Base-by-base conservation (phyloP, 2,329 filamentous ascomycete genomes). In the Metarhizium anisopliae region DNA sequence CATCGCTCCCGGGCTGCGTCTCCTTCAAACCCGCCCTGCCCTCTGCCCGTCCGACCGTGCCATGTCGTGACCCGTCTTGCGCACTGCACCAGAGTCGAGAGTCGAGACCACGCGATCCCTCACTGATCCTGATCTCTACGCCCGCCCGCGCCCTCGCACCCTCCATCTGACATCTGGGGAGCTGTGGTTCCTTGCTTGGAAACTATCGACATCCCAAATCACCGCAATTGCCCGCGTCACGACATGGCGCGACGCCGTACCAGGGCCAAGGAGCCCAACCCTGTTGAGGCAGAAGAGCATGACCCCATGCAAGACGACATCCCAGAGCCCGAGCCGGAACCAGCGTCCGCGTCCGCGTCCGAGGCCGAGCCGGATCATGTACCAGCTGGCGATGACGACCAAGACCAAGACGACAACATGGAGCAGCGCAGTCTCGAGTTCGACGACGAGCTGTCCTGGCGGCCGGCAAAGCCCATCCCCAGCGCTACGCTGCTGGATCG, bases 381-480 rank as follows among this genome's bases (percentile, higher is more conserved):
- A 3, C 25, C 25, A 25, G 25, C 25, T 25, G 25, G 25, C 25
- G 25, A 6, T 42, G 55, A 56, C 6, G 56, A 54, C 45, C 57
- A 56, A 32, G 57, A 59, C 20, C n/a, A 16, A 18, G 56, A 55
- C 11, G 57, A 54, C 18, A 6, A 35, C 32, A 49, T 49, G 14
- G 60, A 59, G 32, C 51, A 62, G 57, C 66, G 62, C 47, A 73
- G 70, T 56, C 82, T 99, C 51, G 76, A 84, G 62, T 97, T 97
- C 78, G 83, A 92, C 65, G 86, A 96, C 67, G 79, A 90, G 60
- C 78, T 99, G 56, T 89, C 90, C 68, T 96, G 94, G 89, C 88
- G 88, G 67, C 90, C 92, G 47, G 94, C 93, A 57, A 94, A 90
- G 72, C 84, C 91, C 53, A 96, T 99, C 66, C 78, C 88, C 42